Evolutionary conservation across 768 basidiomycete genomes (phyloP).

Genomic region (Austroboletus eburneus): DNA sequence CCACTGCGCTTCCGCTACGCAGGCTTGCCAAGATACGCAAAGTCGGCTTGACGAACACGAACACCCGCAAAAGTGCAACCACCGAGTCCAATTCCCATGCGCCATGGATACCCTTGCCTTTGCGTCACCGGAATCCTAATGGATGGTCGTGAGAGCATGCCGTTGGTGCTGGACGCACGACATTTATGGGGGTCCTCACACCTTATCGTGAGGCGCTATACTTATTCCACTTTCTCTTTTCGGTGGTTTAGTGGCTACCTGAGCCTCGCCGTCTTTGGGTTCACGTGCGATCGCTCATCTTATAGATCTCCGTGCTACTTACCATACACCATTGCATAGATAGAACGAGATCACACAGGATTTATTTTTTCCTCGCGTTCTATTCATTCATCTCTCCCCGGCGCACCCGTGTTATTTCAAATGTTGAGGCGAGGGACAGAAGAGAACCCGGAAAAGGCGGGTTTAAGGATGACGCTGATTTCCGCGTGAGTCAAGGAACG

Average conservation of each 20-base stretch:
- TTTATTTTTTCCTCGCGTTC: too few species aligned
- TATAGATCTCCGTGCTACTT: conserved; percentile 16
- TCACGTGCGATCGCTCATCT: too few species aligned
- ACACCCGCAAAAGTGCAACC: conserved; percentile 8
- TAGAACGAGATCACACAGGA: too few species aligned
- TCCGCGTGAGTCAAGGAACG: neutral
- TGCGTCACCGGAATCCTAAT: conserved; percentile 37
- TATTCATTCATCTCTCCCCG: too few species aligned
- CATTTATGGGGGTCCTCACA: neutral
- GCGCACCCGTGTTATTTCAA: neutral
- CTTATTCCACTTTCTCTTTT: neutral
- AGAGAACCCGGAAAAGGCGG: neutral
- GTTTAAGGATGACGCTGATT: conserved; percentile 4
- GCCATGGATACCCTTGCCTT: conserved; percentile 37
- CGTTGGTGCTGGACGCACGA: neutral
- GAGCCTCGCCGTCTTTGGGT: too few species aligned
- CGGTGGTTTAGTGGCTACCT: too few species aligned
- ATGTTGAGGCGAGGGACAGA: neutral
- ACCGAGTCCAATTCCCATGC: conserved; percentile 15
- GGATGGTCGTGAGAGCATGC: conserved; percentile 35
- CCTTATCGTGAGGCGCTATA: conserved; percentile 10
- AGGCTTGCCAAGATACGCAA: conserved; percentile 46
- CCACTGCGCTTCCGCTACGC: neutral
- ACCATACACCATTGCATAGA: conserved; percentile 2
- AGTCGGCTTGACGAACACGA: conserved; percentile 36